Evolutionary conservation across 2,329 filamentous ascomycete species (phyloP).

Genomic region (Purpureocillium lavendulum): DNA sequence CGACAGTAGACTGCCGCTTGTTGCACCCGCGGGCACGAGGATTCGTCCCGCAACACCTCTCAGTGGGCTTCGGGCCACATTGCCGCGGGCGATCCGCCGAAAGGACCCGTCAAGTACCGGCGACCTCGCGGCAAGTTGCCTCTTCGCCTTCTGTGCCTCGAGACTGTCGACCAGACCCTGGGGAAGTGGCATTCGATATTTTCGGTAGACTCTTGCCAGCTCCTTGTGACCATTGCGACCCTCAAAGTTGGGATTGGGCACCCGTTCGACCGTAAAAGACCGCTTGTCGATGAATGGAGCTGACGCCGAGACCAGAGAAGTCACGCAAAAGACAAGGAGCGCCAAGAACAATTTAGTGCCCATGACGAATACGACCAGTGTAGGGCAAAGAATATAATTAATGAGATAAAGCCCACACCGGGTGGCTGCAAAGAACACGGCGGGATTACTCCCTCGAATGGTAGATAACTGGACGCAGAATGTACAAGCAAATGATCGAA

Average conservation of each 20-base stretch:
- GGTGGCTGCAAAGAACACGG: too few species aligned
- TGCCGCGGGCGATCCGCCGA: too few species aligned
- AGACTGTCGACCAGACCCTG: slow-evolving; percentile 26
- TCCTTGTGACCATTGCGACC: slow-evolving; percentile 49
- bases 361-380: slow-evolving; percentile 6
- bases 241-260: slow-evolving; percentile 45
- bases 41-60: not conserved
- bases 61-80: too few species aligned
- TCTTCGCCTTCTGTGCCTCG: not conserved
- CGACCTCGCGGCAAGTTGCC: too few species aligned
- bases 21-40: too few species aligned
- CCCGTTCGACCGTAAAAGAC: slow-evolving; percentile 54
- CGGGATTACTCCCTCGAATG: too few species aligned
- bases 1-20: not conserved
- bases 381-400: too few species aligned
- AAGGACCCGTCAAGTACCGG: too few species aligned
- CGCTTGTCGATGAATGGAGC: slow-evolving; percentile 37
- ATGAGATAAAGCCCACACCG: too few species aligned
- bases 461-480: too few species aligned
- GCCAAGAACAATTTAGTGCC: slow-evolving; percentile 7
- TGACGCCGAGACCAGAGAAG: slow-evolving; percentile 38
- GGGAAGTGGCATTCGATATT: slow-evolving; percentile 51
- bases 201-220: slow-evolving; percentile 58
- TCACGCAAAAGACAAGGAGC: slow-evolving; percentile 34
- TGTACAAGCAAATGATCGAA: too few species aligned